Conservation (phyloP, 176 grass and related monocot genomes). For the Themeda triandra region DNA sequence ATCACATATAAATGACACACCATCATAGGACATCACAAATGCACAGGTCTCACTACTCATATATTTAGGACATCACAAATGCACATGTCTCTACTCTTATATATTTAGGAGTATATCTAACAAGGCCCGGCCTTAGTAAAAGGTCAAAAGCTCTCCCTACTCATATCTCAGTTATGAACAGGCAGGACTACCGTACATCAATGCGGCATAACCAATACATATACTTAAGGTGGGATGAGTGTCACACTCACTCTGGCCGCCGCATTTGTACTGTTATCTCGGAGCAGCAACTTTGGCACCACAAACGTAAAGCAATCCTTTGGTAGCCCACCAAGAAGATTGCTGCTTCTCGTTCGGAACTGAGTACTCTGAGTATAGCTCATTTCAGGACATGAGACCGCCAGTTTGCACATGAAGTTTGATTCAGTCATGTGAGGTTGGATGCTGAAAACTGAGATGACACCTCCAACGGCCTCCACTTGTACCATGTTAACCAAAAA, state of each 20-base stretch:
- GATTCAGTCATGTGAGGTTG: slow-evolving; percentile 5
- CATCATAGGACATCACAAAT: not conserved
- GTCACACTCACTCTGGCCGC: not conserved
- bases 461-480: not conserved
- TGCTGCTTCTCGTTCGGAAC: not conserved
- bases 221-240: not conserved
- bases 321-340: slow-evolving; percentile 2
- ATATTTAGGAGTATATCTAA: too few species aligned
- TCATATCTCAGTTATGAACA: not conserved
- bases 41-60: too few species aligned
- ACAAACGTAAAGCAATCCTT: not conserved
- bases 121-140: not conserved
- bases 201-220: not conserved
- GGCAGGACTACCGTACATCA: not conserved
- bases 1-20: not conserved
- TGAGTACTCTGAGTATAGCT: not conserved
- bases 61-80: too few species aligned
- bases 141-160: not conserved
- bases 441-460: slow-evolving; percentile 18
- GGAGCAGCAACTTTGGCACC: not conserved
- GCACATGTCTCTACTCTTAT: too few species aligned
- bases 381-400: not conserved
- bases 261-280: not conserved
- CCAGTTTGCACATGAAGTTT: slow-evolving; percentile 6
- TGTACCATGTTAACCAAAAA: slow-evolving; percentile 13